These are phyloP conservation scores for Avena eriantha DNA, from an alignment of 176 grass and related monocot species.

Conservation along the genomic window DNA sequence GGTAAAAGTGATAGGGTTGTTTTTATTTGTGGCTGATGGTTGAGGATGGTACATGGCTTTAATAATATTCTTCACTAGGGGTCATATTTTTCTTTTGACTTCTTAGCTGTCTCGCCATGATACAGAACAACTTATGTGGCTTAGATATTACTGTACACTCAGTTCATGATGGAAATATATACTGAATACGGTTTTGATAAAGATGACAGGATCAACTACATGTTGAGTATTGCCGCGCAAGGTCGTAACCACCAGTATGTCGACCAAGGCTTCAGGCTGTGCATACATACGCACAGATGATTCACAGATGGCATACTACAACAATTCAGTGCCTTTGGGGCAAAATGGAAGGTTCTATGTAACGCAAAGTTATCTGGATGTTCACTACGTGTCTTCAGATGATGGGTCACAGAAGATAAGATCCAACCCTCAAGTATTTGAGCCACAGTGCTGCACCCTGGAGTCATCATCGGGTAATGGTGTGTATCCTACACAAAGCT, in stretches of 20 bases:
- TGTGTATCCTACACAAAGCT: slow-evolving; percentile 61
- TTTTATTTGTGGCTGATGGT: neutral
- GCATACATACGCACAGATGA: slow-evolving; percentile 32
- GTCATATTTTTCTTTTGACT: neutral
- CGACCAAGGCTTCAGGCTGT: slow-evolving; percentile 43
- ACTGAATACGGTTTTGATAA: slow-evolving; percentile 26
- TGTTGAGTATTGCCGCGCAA: slow-evolving; percentile 40
- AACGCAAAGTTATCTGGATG: slow-evolving; percentile 34
- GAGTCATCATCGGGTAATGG: slow-evolving; percentile 69
- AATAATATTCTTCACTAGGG: neutral
- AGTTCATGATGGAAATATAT: slow-evolving; percentile 29
- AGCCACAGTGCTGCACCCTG: slow-evolving; percentile 67
- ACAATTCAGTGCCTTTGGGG: slow-evolving; percentile 37
- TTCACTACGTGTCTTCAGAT: slow-evolving; percentile 40
- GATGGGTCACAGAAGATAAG: slow-evolving; percentile 44
- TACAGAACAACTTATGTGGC: slow-evolving; percentile 12
- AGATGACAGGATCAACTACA: slow-evolving; percentile 30
- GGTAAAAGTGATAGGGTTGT: neutral
- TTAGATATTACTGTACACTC: slow-evolving; percentile 16
- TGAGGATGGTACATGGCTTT: neutral
- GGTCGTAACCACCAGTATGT: slow-evolving; percentile 41
- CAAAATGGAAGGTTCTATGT: slow-evolving; percentile 40
- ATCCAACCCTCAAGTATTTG: slow-evolving; percentile 42
- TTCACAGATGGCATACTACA: slow-evolving; percentile 47
- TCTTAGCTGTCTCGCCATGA: neutral